phyloP scores from a whole-genome alignment of 2,329 filamentous ascomycete species.

The Aureobasidium sp. region DNA sequence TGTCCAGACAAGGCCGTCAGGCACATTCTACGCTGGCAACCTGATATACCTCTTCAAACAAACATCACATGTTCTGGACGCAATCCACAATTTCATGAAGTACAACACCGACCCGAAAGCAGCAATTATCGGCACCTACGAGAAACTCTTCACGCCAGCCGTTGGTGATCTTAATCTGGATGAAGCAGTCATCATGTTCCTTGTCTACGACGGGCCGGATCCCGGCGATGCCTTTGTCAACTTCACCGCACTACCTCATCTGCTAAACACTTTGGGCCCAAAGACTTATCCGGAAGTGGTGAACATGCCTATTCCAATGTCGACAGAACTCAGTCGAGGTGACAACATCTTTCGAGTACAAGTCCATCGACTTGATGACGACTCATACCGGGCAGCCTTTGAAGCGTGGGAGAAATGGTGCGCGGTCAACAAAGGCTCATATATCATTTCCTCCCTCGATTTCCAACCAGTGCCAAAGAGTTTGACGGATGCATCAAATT shows the following conservation, averaged over 20 bases:
- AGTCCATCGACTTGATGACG: constrained; percentile 20
- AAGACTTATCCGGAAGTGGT: constrained; percentile 27
- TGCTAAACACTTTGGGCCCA: constrained; percentile 22
- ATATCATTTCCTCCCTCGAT: constrained; percentile 19
- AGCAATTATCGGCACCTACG: constrained; percentile 26
- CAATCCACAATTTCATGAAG: constrained; percentile 24
- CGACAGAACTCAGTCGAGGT: constrained; percentile 23
- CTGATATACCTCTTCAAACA: constrained; percentile 17
- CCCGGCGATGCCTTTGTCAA: constrained; percentile 25
- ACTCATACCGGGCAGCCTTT: constrained; percentile 19
- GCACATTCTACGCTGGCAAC: constrained; percentile 9
- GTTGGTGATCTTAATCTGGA: constrained; percentile 23
- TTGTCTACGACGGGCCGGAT: constrained; percentile 29
- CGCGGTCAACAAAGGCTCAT: constrained; percentile 24
- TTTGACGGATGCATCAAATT: constrained; percentile 26
- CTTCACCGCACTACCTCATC: constrained; percentile 25
- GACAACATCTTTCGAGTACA: constrained; percentile 29
- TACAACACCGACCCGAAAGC: constrained; percentile 29
- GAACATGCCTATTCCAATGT: constrained; percentile 26
- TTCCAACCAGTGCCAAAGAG: constrained; percentile 25
- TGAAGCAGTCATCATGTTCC: constrained; percentile 26
- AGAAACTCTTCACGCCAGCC: constrained; percentile 24
- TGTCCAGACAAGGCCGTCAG: background rate
- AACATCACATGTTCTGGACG: constrained; percentile 21
- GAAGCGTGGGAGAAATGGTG: constrained; percentile 25